These are phyloP conservation scores for Cryphonectria japonica DNA, from an alignment of 2,329 filamentous ascomycete species.

Conservation along the genomic window DNA sequence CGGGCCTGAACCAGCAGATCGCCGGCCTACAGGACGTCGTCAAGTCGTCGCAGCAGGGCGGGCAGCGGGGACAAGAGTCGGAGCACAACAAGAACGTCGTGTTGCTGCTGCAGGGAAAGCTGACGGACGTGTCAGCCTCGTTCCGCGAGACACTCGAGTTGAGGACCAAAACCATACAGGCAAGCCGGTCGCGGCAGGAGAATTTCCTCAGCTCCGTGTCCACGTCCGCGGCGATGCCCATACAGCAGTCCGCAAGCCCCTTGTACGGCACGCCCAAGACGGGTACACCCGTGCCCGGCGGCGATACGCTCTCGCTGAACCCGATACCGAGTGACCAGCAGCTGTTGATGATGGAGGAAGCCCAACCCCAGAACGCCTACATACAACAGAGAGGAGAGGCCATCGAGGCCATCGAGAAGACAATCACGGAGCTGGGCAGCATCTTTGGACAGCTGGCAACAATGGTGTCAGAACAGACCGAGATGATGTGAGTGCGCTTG, in stretches of 20 bases:
- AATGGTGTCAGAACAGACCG: slow-evolving; percentile 97
- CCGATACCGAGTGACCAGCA: slow-evolving; percentile 84
- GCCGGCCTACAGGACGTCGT: slow-evolving; percentile 73
- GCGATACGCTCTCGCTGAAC: slow-evolving; percentile 82
- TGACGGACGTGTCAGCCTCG: slow-evolving; percentile 89
- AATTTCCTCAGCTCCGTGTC: slow-evolving; percentile 94
- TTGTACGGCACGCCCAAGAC: slow-evolving; percentile 80
- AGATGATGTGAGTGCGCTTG: slow-evolving; percentile 69
- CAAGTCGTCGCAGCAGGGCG: slow-evolving; percentile 67
- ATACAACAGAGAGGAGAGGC: slow-evolving; percentile 93
- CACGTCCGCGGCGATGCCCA: slow-evolving; percentile 69
- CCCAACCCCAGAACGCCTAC: slow-evolving; percentile 81
- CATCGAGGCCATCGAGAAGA: slow-evolving; percentile 95
- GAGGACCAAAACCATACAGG: slow-evolving; percentile 96
- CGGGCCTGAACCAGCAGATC: slow-evolving; percentile 82
- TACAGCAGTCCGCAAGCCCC: slow-evolving; percentile 79
- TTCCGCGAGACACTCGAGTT: slow-evolving; percentile 98
- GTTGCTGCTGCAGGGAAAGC: slow-evolving; percentile 84
- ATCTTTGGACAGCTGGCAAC: slow-evolving; percentile 94
- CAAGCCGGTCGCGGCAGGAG: slow-evolving; percentile 86
- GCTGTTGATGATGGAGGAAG: slow-evolving; percentile 91
- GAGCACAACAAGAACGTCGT: slow-evolving; percentile 99
- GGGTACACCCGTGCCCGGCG: slow-evolving; percentile 67
- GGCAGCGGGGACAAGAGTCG: slow-evolving; percentile 76
- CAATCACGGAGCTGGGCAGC: slow-evolving; percentile 85